Conservation (phyloP, 2,329 filamentous ascomycete genomes). For the Botryotinia calthae region DNA sequence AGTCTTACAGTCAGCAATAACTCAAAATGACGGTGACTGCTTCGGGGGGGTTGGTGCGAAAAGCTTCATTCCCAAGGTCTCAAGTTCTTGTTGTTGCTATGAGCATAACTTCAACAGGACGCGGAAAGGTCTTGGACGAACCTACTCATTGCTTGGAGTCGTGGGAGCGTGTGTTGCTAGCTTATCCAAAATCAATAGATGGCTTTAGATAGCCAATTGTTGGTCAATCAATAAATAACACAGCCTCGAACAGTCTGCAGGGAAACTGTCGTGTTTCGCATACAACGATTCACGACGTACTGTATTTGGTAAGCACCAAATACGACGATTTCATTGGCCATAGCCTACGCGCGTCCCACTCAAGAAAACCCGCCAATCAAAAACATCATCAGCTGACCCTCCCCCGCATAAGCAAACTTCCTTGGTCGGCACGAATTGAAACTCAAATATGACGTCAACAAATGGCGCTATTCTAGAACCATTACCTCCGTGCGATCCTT, state of each 20-base stretch:
- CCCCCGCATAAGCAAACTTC: neutral
- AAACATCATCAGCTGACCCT: neutral
- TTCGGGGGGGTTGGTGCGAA: neutral
- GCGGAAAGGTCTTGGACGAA: neutral
- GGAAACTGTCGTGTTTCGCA: neutral
- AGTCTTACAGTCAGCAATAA: neutral
- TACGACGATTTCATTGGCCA: neutral
- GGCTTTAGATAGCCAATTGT: neutral
- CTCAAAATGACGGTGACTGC: neutral
- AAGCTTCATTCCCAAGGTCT: neutral
- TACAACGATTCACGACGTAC: too few species aligned
- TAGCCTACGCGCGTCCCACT: neutral
- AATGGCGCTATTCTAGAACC: neutral
- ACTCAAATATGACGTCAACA: slow-evolving; percentile 4
- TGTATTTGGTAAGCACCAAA: neutral
- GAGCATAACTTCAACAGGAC: neutral
- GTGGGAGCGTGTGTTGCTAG: neutral
- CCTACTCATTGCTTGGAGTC: neutral
- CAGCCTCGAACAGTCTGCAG: neutral
- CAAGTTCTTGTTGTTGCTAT: neutral
- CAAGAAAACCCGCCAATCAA: neutral
- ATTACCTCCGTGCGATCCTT: neutral
- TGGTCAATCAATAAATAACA: neutral
- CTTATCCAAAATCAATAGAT: neutral
- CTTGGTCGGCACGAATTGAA: neutral